Evolutionary conservation across 2,329 filamentous ascomycete species (phyloP).

Genomic region (Clonostachys solani): DNA sequence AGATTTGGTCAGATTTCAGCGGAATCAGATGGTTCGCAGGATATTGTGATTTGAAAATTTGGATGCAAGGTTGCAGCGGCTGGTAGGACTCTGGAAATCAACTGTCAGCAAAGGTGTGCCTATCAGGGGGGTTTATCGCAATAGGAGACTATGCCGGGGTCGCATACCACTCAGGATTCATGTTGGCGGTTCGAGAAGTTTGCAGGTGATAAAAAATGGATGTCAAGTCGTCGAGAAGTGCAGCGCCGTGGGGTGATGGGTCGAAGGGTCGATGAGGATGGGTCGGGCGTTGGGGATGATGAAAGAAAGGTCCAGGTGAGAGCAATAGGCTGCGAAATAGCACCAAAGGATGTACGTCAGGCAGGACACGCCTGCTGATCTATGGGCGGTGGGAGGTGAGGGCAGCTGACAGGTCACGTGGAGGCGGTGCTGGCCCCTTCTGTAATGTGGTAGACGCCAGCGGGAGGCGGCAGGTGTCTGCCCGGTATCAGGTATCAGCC

Average conservation of each 20-base stretch:
- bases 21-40: not conserved
- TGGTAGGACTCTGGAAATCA: constrained; percentile 2
- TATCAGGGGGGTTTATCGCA: constrained; percentile 6
- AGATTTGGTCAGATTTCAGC: constrained; percentile 9
- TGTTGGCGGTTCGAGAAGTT: constrained; percentile 42
- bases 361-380: constrained; percentile 2
- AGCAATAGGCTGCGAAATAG: not conserved
- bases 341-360: constrained; percentile 1
- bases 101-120: constrained; percentile 2
- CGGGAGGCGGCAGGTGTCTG: too few species aligned
- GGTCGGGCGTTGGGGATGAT: not conserved
- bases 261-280: not conserved
- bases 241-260: constrained; percentile 1
- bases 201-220: constrained; percentile 3
- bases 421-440: not conserved
- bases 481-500: too few species aligned
- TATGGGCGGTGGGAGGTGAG: constrained; percentile 1
- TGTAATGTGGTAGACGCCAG: too few species aligned
- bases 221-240: not conserved
- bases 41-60: constrained; percentile 13
- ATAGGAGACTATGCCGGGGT: constrained; percentile 22
- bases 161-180: constrained; percentile 92
- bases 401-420: not conserved
- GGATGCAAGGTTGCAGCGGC: constrained; percentile 14
- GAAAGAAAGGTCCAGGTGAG: constrained; percentile 1